A percentile compares a stretch with the other conserved stretches of the same genome.
Evolutionary conservation across 305 asterid genomes (phyloP).

Genomic region (Fraxinus velutina): DNA sequence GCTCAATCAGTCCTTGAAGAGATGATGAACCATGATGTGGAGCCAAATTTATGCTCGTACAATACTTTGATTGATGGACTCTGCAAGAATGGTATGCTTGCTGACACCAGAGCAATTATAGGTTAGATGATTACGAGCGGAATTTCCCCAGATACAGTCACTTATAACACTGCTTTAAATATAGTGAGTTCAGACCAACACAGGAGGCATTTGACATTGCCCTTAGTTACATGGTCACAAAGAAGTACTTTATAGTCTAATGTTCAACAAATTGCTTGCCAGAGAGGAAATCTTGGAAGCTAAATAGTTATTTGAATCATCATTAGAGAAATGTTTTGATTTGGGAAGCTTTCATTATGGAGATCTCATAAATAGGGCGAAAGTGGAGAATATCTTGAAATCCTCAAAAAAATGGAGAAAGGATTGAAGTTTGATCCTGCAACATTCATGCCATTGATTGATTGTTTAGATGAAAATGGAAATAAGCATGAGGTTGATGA

Average conservation of each 20-base stretch:
- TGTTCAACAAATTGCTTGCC: constrained; percentile 70
- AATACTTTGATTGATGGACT: constrained; percentile 70
- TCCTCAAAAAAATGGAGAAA: constrained; percentile 51
- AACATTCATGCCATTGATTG: constrained; percentile 76
- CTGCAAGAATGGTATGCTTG: constrained; percentile 65
- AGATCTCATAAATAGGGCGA: constrained; percentile 57
- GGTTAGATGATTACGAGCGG: constrained; percentile 58
- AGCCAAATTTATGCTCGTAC: constrained; percentile 65
- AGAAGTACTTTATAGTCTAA: constrained; percentile 54
- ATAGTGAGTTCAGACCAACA: constrained; percentile 79
- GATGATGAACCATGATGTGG: constrained; percentile 54
- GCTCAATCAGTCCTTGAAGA: constrained; percentile 58
- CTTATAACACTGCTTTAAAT: constrained; percentile 75
- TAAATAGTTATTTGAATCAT: constrained; percentile 59
- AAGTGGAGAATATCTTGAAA: constrained; percentile 41
- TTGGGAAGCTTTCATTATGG: constrained; percentile 55
- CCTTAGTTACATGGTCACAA: constrained; percentile 56
- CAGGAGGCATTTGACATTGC: constrained; percentile 69
- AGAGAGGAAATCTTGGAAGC: constrained; percentile 75
- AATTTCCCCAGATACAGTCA: constrained; percentile 62
- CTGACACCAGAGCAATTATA: constrained; percentile 61
- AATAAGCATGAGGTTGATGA: constrained; percentile 68
- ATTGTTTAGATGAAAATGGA: constrained; percentile 51
- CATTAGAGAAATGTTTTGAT: constrained; percentile 48
- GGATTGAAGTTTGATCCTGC: constrained; percentile 78